phyloP scores from a whole-genome alignment of 371 early-diverging fungal genomes.

The Fennellomyces sp. region DNA sequence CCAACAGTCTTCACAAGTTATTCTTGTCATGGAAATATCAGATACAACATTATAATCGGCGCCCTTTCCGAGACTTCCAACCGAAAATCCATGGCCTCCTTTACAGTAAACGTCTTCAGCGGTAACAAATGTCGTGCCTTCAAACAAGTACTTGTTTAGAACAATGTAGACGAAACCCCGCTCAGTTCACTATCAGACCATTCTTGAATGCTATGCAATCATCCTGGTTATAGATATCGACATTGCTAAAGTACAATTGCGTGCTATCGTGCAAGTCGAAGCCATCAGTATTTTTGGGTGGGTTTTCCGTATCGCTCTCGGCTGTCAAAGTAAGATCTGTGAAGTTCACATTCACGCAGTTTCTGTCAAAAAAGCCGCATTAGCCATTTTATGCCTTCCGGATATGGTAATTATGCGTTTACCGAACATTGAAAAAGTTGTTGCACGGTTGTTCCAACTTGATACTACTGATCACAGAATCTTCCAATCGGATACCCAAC shows the following conservation, averaged over 20 bases:
- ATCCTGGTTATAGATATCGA: slow-evolving; percentile 15
- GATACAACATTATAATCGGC: slow-evolving; percentile 3
- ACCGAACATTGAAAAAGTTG: slow-evolving; percentile 18
- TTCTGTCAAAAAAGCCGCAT: background rate
- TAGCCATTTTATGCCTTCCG: background rate
- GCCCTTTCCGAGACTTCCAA: slow-evolving; percentile 14
- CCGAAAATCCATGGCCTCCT: slow-evolving; percentile 15
- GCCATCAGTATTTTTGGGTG: slow-evolving; percentile 13
- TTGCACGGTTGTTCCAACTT: slow-evolving; percentile 13
- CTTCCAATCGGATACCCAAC: slow-evolving; percentile 7
- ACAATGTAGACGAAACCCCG: background rate
- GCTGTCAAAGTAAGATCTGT: slow-evolving; percentile 9
- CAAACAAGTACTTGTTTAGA: background rate
- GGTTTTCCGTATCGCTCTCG: slow-evolving; percentile 6
- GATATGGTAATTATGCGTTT: background rate
- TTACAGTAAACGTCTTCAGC: slow-evolving; percentile 12
- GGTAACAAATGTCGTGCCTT: slow-evolving; percentile 1
- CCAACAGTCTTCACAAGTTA: slow-evolving; percentile 16
- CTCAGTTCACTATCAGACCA: background rate
- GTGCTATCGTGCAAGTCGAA: slow-evolving; percentile 7
- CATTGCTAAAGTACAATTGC: background rate
- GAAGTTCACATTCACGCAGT: slow-evolving; percentile 13
- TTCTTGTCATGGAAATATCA: slow-evolving; percentile 12
- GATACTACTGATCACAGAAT: slow-evolving; percentile 4
- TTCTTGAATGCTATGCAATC: slow-evolving; percentile 19